Evolutionary conservation across 371 early-diverging fungal genomes (phyloP).

Genomic region (Mucor lusitanicus): DNA sequence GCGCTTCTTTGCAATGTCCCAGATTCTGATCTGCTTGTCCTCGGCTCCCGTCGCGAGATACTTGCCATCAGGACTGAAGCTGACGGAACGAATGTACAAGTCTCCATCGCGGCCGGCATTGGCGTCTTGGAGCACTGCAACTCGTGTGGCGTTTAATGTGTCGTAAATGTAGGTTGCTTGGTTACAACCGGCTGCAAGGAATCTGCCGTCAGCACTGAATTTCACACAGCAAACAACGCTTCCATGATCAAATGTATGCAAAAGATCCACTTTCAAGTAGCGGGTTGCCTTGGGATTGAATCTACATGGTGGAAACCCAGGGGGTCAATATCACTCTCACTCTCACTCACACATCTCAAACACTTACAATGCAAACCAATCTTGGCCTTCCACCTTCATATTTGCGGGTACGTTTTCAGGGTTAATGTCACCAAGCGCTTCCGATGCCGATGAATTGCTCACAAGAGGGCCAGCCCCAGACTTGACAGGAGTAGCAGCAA

Average conservation of each 20-base stretch:
- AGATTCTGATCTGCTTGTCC: conserved; percentile 92
- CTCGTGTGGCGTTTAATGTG: conserved; percentile 59
- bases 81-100: conserved; percentile 94
- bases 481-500: conserved; percentile 36
- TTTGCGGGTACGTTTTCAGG: conserved; percentile 79
- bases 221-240: conserved; percentile 95
- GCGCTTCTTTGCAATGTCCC: conserved; percentile 75
- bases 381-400: conserved; percentile 85
- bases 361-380: conserved; percentile 89
- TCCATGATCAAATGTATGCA: conserved; percentile 81
- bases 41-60: conserved; percentile 97
- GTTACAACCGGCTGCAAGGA: conserved; percentile 93
- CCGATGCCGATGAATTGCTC: conserved; percentile 20
- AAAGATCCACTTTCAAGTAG: conserved; percentile 75
- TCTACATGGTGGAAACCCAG: conserved; percentile 28
- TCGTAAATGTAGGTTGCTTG: conserved; percentile 86
- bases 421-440: conserved; percentile 75
- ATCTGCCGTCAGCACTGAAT: conserved; percentile 88
- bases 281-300: conserved; percentile 74
- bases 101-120: conserved; percentile 74
- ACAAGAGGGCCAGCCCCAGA: conserved; percentile 42
- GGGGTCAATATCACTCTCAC: too few relatives aligned
- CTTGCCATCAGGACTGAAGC: conserved; percentile 94
- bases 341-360: too few relatives aligned
- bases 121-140: conserved; percentile 74